Conservation (phyloP, 208 protist genomes). For the Tetramitus jugosus region DNA sequence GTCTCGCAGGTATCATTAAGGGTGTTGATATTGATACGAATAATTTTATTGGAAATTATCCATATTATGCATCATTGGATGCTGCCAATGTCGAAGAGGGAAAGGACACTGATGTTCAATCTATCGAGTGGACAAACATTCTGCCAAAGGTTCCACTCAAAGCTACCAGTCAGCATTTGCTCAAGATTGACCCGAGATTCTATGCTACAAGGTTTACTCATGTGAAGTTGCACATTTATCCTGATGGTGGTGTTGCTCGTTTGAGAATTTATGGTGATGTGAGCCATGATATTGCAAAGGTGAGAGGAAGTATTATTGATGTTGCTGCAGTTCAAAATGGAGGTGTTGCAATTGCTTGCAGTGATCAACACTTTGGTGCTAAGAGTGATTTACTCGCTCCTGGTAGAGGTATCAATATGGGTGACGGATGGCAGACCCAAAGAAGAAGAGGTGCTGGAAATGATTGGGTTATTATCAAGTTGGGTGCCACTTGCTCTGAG, state of each 20-base stretch:
- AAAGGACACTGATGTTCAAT: neutral
- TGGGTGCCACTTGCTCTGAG: constrained; percentile 17
- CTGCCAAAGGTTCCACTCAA: neutral
- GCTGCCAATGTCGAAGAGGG: constrained; percentile 8
- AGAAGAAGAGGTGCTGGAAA: constrained; percentile 19
- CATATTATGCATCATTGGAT: constrained; percentile 20
- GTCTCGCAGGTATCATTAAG: neutral
- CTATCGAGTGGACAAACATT: neutral
- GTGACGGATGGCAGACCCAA: constrained; percentile 35
- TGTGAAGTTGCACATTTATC: neutral
- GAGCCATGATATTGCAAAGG: neutral
- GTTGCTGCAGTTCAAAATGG: neutral
- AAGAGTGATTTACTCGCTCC: constrained; percentile 21
- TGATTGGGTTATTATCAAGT: constrained; percentile 30
- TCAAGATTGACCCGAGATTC: neutral
- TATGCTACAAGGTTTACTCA: neutral
- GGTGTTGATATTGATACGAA: constrained; percentile 29
- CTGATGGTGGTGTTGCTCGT: neutral
- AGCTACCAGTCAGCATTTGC: neutral
- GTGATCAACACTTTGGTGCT: neutral
- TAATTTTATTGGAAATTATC: constrained; percentile 35
- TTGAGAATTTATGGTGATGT: neutral
- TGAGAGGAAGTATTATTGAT: neutral
- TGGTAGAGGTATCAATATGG: constrained; percentile 30
- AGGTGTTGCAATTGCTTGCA: neutral